Base-by-base conservation (phyloP, 1,139 yeast genomes). In the Zygotorulaspora mrakii region DNA sequence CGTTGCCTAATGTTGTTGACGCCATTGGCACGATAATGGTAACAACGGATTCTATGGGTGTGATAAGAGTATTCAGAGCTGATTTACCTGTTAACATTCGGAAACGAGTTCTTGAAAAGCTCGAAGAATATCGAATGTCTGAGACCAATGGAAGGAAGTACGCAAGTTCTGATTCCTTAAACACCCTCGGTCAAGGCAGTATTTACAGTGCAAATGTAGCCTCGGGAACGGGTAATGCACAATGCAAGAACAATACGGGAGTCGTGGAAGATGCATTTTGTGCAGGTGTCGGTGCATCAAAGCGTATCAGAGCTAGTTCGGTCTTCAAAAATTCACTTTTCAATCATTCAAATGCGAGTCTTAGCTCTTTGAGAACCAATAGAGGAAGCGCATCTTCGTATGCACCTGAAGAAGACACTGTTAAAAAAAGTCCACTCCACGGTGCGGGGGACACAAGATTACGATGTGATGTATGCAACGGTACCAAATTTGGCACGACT, bases 41-140 rank as follows among this genome's bases (percentile, higher is more conserved):
- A 2, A 80, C 94, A 1, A 79, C 94, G 0, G 96, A 87, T 58
- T 77, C 76, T 47, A 64, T 68, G 26, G 96, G 96, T 0, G 52
- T 71, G 3, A 83, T 88, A 33, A 67, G 91, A 40, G 84, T 88
- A 0, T 85, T 82, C 58, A 70, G 96, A 51, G 83, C 86, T 48
- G 96, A 88, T 60, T 70, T 81, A 36, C 84, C 94, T 0, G 65
- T 73, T 33, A 52, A 52, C 10, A 59, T 66, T 12, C 54, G 77
- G 23, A 65, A 65, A 38, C 42, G 50, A n/a, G 52, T 64, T 1
- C 43, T 57, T 13, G 40, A 49, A 11, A 50, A 48, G 30, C 41
- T 61, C 18, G 48, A 50, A 25, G 47, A 44, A 14, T 43, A 29
- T 4, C 18, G 20, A 5, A 17, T 12, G 10, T 12, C 28, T n/a